A percentile compares a stretch with the other conserved stretches of the same genome.
Evolutionary conservation across 192 early-diverging fungal genomes (phyloP).

Genomic region (Chytriomyces sp.): DNA sequence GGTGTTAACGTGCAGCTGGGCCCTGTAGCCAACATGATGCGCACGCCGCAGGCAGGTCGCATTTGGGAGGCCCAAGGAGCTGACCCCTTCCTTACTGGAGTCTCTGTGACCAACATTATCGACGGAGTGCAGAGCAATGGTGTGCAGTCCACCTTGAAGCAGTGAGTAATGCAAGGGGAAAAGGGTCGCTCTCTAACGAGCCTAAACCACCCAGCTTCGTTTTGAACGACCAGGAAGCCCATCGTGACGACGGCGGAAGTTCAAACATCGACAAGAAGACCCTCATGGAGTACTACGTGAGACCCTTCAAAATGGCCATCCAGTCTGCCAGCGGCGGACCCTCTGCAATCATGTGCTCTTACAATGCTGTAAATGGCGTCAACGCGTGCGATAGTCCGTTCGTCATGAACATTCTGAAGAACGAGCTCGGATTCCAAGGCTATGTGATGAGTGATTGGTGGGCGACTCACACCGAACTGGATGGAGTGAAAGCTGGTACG

Average conservation of each 20-base stretch:
- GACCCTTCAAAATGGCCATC: conserved; percentile 54
- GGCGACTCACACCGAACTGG: conserved; percentile 58
- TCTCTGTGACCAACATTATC: conserved; percentile 34
- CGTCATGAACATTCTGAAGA: conserved; percentile 49
- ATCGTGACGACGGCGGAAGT: conserved; percentile 16
- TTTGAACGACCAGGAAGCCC: conserved; percentile 51
- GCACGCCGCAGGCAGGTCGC: conserved; percentile 36
- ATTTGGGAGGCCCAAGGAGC: conserved; percentile 53
- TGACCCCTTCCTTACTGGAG: conserved; percentile 49
- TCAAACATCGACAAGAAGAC: conserved; percentile 55
- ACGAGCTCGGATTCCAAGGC: conserved; percentile 62
- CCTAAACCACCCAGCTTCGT: conserved; percentile 35
- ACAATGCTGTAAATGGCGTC: conserved; percentile 61
- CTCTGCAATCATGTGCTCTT: conserved; percentile 63
- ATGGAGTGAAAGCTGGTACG: conserved; percentile 37
- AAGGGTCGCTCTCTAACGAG: conserved; percentile 29
- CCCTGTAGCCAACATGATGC: conserved; percentile 38
- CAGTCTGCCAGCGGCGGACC: conserved; percentile 47
- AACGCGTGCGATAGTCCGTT: conserved; percentile 58
- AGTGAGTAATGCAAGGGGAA: background rate
- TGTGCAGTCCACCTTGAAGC: conserved; percentile 51
- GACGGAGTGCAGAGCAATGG: conserved; percentile 50
- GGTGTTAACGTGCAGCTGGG: conserved; percentile 49
- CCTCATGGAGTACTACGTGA: conserved; percentile 64
- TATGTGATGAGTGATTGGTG: conserved; percentile 71